Conservation (phyloP, 768 basidiomycete genomes). For the Boletus subparvulus region DNA sequence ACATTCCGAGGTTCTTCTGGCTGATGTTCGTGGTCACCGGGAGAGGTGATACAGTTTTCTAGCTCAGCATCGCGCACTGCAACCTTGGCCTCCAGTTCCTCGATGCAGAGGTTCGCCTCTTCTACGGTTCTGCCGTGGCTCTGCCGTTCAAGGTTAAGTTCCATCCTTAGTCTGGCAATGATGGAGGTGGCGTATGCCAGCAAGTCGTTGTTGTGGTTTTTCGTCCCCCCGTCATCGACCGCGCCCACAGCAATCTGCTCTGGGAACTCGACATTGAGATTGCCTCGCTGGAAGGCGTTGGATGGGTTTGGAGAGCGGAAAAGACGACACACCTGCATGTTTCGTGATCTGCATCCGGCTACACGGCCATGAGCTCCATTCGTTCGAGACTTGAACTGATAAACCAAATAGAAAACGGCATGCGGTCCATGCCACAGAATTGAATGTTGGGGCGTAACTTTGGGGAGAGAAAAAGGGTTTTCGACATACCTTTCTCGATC, state of each 20-base stretch:
- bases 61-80: slow-evolving; percentile 59
- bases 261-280: slow-evolving; percentile 23
- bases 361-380: slow-evolving; percentile 47
- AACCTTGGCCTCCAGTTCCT: slow-evolving; percentile 50
- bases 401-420: background rate
- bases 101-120: slow-evolving; percentile 41
- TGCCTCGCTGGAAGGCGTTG: slow-evolving; percentile 14
- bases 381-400: slow-evolving; percentile 46
- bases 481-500: slow-evolving; percentile 57
- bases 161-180: slow-evolving; percentile 41
- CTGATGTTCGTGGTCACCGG: background rate
- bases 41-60: slow-evolving; percentile 34
- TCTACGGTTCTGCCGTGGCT: slow-evolving; percentile 42
- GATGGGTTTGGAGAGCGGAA: slow-evolving; percentile 3
- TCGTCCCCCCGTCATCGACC: background rate
- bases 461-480: background rate
- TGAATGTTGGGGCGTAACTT: background rate
- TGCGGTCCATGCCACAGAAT: background rate
- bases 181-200: slow-evolving; percentile 45
- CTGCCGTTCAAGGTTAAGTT: slow-evolving; percentile 45
- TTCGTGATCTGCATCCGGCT: slow-evolving; percentile 42
- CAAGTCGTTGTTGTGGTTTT: slow-evolving; percentile 25
- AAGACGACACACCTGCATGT: slow-evolving; percentile 43
- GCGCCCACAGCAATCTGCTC: slow-evolving; percentile 13
- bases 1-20: background rate